phyloP scores from a whole-genome alignment of 2,329 filamentous ascomycete species.

The Colletotrichum tropicicola region DNA sequence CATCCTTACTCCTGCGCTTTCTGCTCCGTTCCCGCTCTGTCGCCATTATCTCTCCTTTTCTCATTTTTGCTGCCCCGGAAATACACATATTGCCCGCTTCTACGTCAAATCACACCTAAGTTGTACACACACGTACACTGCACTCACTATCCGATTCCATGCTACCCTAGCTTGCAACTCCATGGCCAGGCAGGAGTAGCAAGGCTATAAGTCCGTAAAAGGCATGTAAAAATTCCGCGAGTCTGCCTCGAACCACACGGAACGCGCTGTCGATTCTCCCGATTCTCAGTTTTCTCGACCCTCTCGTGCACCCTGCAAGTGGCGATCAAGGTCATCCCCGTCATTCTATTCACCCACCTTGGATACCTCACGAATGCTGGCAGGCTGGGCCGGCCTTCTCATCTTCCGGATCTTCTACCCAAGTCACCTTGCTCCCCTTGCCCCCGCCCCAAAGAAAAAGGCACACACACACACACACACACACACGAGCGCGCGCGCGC shows the following conservation, averaged over 20 bases:
- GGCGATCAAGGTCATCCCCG: slow-evolving; percentile 2
- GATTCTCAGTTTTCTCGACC: neutral
- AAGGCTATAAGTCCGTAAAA: neutral
- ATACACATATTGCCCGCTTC: too few relatives aligned
- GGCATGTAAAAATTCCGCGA: neutral
- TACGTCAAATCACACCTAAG: too few relatives aligned
- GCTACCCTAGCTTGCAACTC: neutral
- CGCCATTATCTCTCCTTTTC: neutral
- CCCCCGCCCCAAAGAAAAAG: neutral
- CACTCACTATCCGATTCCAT: neutral
- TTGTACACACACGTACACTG: too few relatives aligned
- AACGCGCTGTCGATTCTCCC: neutral
- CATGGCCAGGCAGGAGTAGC: slow-evolving; percentile 2
- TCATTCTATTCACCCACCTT: neutral
- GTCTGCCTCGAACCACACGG: neutral
- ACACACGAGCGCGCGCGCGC: neutral
- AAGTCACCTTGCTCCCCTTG: neutral
- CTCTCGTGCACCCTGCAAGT: neutral
- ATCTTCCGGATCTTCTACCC: neutral
- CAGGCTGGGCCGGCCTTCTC: slow-evolving; percentile 2
- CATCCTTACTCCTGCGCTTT: neutral
- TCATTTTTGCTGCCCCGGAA: too few relatives aligned
- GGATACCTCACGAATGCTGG: neutral
- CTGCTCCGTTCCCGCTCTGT: neutral
- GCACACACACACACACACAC: too few relatives aligned